Evolutionary conservation across 371 early-diverging fungal genomes (phyloP).

Genomic region (Lichtheimia hyalospora): DNA sequence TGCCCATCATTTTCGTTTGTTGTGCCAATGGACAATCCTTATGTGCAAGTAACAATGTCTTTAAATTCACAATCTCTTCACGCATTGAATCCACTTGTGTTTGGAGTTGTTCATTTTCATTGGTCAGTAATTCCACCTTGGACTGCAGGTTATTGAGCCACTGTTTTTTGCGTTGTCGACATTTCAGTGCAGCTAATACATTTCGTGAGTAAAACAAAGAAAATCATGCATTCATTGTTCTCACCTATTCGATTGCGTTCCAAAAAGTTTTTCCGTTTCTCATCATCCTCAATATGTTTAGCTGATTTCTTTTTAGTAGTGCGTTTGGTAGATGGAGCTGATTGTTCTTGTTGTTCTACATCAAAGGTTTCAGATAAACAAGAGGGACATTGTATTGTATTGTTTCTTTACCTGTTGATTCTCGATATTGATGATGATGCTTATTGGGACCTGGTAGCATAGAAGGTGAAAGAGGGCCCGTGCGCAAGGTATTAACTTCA

Average conservation of each 20-base stretch:
- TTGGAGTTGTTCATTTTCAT: slow-evolving; percentile 74
- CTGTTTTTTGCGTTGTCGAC: slow-evolving; percentile 89
- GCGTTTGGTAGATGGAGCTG: background rate
- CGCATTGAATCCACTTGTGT: slow-evolving; percentile 64
- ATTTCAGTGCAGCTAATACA: slow-evolving; percentile 77
- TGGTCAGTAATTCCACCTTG: slow-evolving; percentile 70
- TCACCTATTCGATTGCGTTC: slow-evolving; percentile 84
- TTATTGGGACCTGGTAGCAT: slow-evolving; percentile 71
- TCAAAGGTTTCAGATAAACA: background rate
- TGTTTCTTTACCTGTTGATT: background rate
- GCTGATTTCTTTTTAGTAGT: slow-evolving; percentile 2
- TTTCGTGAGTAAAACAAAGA: background rate
- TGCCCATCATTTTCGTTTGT: slow-evolving; percentile 37
- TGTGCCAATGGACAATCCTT: slow-evolving; percentile 76
- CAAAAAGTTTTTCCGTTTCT: slow-evolving; percentile 52
- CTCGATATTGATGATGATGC: background rate
- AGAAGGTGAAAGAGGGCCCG: slow-evolving; percentile 75
- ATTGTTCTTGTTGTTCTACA: background rate
- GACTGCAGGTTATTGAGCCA: slow-evolving; percentile 77
- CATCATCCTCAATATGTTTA: slow-evolving; percentile 9
- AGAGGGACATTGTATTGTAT: background rate
- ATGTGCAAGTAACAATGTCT: slow-evolving; percentile 75
- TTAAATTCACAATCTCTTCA: slow-evolving; percentile 74
- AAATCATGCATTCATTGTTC: too few relatives aligned
- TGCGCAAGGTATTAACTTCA: slow-evolving; percentile 66